phyloP scores from a whole-genome alignment of 805 yeast genomes.

The Saturnispora silvae region DNA sequence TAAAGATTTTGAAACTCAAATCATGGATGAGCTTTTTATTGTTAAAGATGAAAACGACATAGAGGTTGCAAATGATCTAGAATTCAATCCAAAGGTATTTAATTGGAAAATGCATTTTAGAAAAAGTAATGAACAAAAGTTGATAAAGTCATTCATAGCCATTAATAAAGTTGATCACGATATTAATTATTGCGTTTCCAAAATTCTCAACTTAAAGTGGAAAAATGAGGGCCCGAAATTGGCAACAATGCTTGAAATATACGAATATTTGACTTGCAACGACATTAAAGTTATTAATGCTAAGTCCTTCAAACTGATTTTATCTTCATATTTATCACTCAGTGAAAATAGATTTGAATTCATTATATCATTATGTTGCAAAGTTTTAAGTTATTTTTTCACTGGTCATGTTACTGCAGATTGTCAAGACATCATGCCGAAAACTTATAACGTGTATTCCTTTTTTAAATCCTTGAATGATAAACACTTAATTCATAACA shows the following conservation, averaged over 20 bases:
- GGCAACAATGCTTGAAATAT: constrained; percentile 12
- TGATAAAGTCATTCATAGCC: constrained; percentile 9
- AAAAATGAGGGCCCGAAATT: constrained; percentile 5
- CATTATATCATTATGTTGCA: constrained; percentile 27
- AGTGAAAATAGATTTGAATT: constrained; percentile 33
- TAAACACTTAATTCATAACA: constrained; percentile 32
- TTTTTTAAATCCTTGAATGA: constrained; percentile 35
- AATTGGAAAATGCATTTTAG: constrained; percentile 5
- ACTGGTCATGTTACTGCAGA: constrained; percentile 21
- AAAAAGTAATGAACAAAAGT: constrained; percentile 13
- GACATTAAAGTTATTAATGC: too few species aligned
- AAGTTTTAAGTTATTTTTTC: constrained; percentile 21
- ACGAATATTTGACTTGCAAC: background rate
- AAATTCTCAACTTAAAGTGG: constrained; percentile 8
- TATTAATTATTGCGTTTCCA: constrained; percentile 5
- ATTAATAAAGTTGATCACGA: background rate
- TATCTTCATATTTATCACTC: constrained; percentile 2
- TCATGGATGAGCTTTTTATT: too few species aligned
- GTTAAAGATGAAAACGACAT: too few species aligned
- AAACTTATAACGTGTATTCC: constrained; percentile 36
- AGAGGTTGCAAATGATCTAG: too few species aligned
- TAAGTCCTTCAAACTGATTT: too few species aligned
- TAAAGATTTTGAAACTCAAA: constrained; percentile 4
- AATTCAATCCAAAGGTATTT: constrained; percentile 7
- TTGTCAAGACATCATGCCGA: constrained; percentile 26